Conservation (phyloP, 257 asterid genomes). For the Ilex aquifolium region DNA sequence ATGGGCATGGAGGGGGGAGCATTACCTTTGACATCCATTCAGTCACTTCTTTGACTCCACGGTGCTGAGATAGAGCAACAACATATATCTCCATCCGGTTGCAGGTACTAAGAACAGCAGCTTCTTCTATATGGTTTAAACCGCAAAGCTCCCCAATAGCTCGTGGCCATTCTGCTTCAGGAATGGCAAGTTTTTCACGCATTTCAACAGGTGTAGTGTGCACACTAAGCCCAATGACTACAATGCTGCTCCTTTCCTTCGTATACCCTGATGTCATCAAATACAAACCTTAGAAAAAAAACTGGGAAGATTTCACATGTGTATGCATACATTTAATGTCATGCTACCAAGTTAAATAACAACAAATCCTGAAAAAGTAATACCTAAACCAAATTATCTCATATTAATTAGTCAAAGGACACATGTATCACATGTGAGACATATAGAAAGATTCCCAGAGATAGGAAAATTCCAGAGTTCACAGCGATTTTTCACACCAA, state of each 20-base stretch:
- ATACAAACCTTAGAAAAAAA: not conserved
- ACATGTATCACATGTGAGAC: no score
- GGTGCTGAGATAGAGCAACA: constrained; percentile 88
- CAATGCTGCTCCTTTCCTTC: constrained; percentile 85
- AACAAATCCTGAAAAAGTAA: not conserved
- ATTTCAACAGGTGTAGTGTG: constrained; percentile 88
- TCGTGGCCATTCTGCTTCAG: constrained; percentile 95
- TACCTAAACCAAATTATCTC: not conserved
- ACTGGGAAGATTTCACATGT: not conserved
- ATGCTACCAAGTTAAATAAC: not conserved
- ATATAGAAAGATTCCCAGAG: no score
- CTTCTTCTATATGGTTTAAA: constrained; percentile 90
- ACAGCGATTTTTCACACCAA: no score
- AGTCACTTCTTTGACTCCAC: constrained; percentile 93
- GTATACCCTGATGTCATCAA: constrained; percentile 58
- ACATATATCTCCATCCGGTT: constrained; percentile 93
- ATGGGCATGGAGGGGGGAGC: no score
- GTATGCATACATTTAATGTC: not conserved
- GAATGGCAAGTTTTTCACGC: constrained; percentile 91
- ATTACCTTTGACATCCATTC: constrained; percentile 97
- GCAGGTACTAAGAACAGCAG: constrained; percentile 96
- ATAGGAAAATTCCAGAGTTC: no score
- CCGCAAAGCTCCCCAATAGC: constrained; percentile 80
- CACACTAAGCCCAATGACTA: constrained; percentile 77
- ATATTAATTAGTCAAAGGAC: no score